phyloP scores from a whole-genome alignment of 1,139 yeast species.

The Diutina neorugosa region DNA sequence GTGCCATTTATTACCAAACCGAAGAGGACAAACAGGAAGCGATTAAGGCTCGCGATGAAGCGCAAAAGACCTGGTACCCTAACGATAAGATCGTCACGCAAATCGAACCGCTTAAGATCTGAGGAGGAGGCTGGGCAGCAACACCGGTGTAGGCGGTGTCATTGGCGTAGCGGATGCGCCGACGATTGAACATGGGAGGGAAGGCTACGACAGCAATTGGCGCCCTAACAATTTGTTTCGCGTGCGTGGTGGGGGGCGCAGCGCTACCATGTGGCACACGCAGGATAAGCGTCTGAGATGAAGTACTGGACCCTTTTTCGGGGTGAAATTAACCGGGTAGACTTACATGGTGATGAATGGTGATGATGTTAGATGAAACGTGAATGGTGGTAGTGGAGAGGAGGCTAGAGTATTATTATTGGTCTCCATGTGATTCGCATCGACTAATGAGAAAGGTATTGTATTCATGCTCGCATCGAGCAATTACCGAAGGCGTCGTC shows the following conservation, averaged over 20 bases:
- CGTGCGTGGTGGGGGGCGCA: background rate
- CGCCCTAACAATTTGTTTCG: background rate
- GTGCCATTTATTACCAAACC: conserved; percentile 55
- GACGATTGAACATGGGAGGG: background rate
- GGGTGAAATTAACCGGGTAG: too few relatives aligned
- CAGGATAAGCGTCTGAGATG: background rate
- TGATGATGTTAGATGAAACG: too few relatives aligned
- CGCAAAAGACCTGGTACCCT: conserved; percentile 33
- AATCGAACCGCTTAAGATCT: conserved; percentile 43
- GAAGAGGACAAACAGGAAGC: conserved; percentile 28
- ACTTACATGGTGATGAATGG: too few relatives aligned
- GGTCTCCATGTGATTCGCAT: background rate
- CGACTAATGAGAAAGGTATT: background rate
- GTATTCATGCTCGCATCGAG: background rate
- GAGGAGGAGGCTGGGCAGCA: background rate
- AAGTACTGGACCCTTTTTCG: too few relatives aligned
- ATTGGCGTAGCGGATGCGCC: background rate
- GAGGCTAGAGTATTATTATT: background rate
- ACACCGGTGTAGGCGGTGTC: conserved; percentile 3
- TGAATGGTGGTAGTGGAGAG: too few relatives aligned
- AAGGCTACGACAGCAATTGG: background rate
- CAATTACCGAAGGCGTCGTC: background rate
- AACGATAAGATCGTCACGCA: conserved; percentile 40
- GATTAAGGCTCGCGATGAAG: conserved; percentile 16
- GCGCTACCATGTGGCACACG: background rate